These are phyloP conservation scores for Colletotrichum simmondsii DNA, from an alignment of 2,329 filamentous ascomycete genomes.

Conservation along the genomic window DNA sequence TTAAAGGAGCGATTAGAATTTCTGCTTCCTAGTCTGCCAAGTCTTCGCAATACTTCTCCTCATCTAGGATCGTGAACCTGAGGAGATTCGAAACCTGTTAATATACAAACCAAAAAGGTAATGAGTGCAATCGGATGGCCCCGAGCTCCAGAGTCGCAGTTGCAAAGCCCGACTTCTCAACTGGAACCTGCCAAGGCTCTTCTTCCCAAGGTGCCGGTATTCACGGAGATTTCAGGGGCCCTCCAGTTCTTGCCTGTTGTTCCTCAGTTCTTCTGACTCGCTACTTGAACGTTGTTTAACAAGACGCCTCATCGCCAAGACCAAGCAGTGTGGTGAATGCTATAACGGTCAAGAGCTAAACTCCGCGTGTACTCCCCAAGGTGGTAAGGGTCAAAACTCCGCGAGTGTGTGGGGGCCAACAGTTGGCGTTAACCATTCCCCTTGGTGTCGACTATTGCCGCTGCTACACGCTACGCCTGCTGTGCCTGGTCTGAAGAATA, in stretches of 20 bases:
- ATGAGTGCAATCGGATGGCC: too few relatives aligned
- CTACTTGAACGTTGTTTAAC: neutral
- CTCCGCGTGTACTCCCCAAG: neutral
- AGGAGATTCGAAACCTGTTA: conserved; percentile 16
- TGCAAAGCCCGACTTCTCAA: too few relatives aligned
- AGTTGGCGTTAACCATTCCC: neutral
- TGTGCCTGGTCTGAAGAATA: neutral
- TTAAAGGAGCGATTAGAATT: neutral
- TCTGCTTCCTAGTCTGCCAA: conserved; percentile 11
- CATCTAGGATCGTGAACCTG: neutral
- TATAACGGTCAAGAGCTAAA: neutral
- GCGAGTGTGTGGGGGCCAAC: neutral
- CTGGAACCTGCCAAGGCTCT: neutral
- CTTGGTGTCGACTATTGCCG: too few relatives aligned
- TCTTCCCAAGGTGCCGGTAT: neutral
- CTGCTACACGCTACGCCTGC: neutral
- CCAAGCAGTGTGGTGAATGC: neutral
- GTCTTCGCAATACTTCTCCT: neutral
- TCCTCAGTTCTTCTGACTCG: conserved; percentile 11
- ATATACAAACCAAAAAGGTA: conserved; percentile 3
- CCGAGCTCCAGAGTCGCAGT: too few relatives aligned
- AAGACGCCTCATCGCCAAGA: conserved; percentile 22
- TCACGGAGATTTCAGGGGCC: conserved; percentile 18
- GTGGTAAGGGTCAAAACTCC: neutral
- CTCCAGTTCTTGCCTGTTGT: neutral